phyloP scores from a whole-genome alignment of 208 protist species.

The Leishmania tropica region DNA sequence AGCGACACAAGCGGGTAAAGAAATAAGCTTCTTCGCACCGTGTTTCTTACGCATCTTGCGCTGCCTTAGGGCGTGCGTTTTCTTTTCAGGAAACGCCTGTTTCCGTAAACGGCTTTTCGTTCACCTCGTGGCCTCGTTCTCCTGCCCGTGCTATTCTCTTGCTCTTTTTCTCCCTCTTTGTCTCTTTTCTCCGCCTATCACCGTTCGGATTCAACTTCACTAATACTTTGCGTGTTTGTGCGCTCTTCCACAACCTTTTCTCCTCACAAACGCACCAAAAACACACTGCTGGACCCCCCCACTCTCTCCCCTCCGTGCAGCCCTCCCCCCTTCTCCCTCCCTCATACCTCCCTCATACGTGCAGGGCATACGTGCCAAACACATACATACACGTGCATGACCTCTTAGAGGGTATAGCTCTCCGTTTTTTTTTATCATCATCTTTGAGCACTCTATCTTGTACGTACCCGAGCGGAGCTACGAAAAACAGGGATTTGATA shows the following conservation, averaged over 20 bases:
- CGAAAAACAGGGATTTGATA: neutral
- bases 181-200: neutral
- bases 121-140: neutral
- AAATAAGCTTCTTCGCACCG: too few relatives aligned
- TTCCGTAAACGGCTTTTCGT: neutral
- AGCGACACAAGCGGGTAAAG: neutral
- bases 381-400: conserved; percentile 3
- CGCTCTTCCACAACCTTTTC: neutral
- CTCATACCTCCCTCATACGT: conserved; percentile 3
- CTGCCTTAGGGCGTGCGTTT: neutral
- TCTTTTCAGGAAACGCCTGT: neutral
- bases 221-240: neutral
- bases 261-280: neutral
- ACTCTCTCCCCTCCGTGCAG: neutral
- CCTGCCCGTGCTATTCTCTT: conserved; percentile 5
- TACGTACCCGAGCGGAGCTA: conserved; percentile 2
- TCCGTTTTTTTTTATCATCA: conserved; percentile 4
- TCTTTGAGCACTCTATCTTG: conserved; percentile 5
- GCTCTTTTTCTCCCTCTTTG: conserved; percentile 13
- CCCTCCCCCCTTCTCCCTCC: neutral
- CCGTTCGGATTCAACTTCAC: neutral
- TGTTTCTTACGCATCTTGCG: too few relatives aligned
- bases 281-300: neutral
- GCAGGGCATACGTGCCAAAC: neutral
- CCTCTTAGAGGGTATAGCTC: neutral